Conservation (phyloP, 2,329 filamentous ascomycete species). For the Penicillium sp. region DNA sequence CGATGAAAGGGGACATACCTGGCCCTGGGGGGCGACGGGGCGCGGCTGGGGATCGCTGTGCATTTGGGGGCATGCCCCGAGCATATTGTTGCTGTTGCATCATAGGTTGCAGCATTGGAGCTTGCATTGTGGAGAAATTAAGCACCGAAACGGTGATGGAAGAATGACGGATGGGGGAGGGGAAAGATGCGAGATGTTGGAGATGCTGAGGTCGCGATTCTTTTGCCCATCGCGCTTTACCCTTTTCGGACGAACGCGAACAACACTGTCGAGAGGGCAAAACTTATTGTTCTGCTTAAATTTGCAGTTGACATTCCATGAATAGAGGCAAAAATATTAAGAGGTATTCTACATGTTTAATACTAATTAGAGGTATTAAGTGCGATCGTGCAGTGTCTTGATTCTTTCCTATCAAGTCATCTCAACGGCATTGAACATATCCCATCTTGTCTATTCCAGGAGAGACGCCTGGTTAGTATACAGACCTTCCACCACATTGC, state of each 20-base stretch:
- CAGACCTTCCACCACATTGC: conserved; percentile 93
- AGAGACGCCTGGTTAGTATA: conserved; percentile 97
- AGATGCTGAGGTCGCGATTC: conserved; percentile 34
- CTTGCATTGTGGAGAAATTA: conserved; percentile 33
- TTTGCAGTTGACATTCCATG: background rate
- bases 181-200: conserved; percentile 22
- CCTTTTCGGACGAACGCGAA: conserved; percentile 30
- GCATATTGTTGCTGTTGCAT: conserved; percentile 29
- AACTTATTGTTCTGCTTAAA: background rate
- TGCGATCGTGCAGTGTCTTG: conserved; percentile 13
- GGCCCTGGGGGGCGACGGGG: conserved; percentile 41
- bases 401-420: conserved; percentile 24
- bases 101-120: conserved; percentile 38
- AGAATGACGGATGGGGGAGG: conserved; percentile 16
- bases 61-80: conserved; percentile 41
- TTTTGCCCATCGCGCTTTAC: conserved; percentile 37
- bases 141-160: conserved; percentile 4
- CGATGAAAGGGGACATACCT: conserved; percentile 33
- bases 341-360: background rate
- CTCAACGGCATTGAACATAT: conserved; percentile 27
- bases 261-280: background rate
- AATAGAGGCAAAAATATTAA: background rate
- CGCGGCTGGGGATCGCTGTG: conserved; percentile 43
- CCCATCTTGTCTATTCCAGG: conserved; percentile 64
- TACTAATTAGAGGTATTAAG: background rate